Conservation (phyloP, 2,329 filamentous ascomycete species). For the Pseudogymnoascus sp. region DNA sequence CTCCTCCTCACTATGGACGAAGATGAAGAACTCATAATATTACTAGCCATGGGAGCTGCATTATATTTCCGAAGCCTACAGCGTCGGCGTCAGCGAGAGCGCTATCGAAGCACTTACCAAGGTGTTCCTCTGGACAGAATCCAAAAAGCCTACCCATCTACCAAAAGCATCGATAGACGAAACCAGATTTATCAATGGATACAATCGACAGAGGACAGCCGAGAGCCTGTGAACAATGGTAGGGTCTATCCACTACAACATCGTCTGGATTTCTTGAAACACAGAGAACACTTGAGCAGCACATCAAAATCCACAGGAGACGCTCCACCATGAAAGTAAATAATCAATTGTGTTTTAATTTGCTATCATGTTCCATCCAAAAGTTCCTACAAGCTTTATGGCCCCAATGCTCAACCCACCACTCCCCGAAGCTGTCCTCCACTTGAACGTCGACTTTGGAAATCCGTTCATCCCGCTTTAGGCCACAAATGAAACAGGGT, state of each 20-base stretch:
- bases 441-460: conserved; percentile 60
- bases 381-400: conserved; percentile 75
- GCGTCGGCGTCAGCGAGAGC: not conserved
- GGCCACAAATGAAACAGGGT: conserved; percentile 76
- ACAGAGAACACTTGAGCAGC: not conserved
- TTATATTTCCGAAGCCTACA: not conserved
- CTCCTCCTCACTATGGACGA: not conserved
- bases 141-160: not conserved
- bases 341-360: conserved; percentile 48
- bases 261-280: not conserved
- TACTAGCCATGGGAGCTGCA: not conserved
- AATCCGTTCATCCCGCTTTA: conserved; percentile 82
- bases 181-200: not conserved
- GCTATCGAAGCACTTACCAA: not conserved
- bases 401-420: conserved; percentile 90
- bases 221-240: too few species aligned
- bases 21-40: not conserved
- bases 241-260: not conserved
- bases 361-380: conserved; percentile 70
- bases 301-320: not conserved
- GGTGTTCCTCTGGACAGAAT: not conserved
- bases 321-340: not conserved
- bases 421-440: conserved; percentile 90
- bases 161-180: not conserved
- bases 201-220: not conserved